phyloP scores from a whole-genome alignment of 2,329 filamentous ascomycete genomes.

The Neofusicoccum parvum region DNA sequence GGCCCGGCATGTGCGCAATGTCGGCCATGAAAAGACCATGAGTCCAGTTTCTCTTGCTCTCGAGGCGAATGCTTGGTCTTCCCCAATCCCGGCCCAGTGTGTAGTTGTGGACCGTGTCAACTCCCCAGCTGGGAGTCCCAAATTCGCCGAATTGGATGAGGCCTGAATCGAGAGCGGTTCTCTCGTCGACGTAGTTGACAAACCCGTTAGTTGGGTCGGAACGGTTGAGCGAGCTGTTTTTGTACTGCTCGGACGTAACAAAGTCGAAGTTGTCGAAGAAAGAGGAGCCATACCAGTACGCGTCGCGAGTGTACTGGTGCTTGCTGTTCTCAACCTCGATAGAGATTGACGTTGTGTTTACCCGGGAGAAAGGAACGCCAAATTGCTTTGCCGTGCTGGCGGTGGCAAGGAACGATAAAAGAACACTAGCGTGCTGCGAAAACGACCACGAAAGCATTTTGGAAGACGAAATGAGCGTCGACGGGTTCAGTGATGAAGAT shows the following conservation, averaged over 20 bases:
- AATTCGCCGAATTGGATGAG: constrained; percentile 29
- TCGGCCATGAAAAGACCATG: constrained; percentile 44
- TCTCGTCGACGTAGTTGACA: constrained; percentile 46
- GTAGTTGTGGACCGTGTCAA: constrained; percentile 39
- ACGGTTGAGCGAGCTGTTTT: background rate
- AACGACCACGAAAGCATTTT: too few relatives aligned
- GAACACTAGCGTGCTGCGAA: too few relatives aligned
- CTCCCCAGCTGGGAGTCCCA: constrained; percentile 30
- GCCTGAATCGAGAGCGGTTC: constrained; percentile 36
- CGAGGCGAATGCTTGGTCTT: constrained; percentile 37
- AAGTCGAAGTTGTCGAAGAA: constrained; percentile 45
- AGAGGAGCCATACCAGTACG: background rate
- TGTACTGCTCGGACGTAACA: constrained; percentile 23
- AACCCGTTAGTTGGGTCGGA: constrained; percentile 35
- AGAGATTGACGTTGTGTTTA: background rate
- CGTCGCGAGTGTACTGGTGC: background rate
- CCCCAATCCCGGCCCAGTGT: constrained; percentile 40
- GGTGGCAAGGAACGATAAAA: too few relatives aligned
- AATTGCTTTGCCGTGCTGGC: too few relatives aligned
- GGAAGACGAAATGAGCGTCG: too few relatives aligned
- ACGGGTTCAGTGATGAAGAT: too few relatives aligned
- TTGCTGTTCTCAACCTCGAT: background rate
- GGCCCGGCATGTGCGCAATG: constrained; percentile 38
- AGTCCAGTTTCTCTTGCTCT: constrained; percentile 40
- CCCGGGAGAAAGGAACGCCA: too few relatives aligned